A percentile compares a stretch with the other conserved stretches of the same genome.
Conservation (phyloP, 345 rosid genomes). For the Physaria fendleri region DNA sequence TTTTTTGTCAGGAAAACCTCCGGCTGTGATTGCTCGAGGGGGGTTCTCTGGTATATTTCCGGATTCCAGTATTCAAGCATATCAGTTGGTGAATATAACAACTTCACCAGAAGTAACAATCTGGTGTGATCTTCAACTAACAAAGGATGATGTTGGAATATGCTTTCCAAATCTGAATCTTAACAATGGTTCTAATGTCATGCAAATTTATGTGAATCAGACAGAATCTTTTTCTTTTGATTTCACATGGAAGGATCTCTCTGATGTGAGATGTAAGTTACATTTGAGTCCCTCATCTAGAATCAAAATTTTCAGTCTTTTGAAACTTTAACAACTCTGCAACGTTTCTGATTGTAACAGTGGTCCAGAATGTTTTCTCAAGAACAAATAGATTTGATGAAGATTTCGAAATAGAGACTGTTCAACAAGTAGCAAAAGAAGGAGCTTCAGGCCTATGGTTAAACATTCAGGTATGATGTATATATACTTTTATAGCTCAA, state of each 20-base stretch:
- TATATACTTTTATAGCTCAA: neutral
- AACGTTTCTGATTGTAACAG: slow-evolving; percentile 32
- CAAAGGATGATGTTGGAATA: slow-evolving; percentile 60
- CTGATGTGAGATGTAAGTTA: slow-evolving; percentile 33
- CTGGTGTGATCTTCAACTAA: slow-evolving; percentile 80
- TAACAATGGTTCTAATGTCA: slow-evolving; percentile 37
- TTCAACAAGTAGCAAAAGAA: slow-evolving; percentile 25
- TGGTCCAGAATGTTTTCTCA: slow-evolving; percentile 37
- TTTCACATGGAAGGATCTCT: slow-evolving; percentile 35
- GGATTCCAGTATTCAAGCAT: slow-evolving; percentile 43
- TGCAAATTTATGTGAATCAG: neutral
- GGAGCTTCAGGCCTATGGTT: slow-evolving; percentile 51
- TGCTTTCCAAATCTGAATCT: slow-evolving; percentile 52
- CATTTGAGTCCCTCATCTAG: slow-evolving; percentile 27
- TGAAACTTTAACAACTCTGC: neutral
- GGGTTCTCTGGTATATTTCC: slow-evolving; percentile 76
- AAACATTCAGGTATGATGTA: slow-evolving; percentile 54
- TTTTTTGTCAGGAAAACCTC: slow-evolving; percentile 42
- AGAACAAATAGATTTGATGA: slow-evolving; percentile 36
- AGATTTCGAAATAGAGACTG: slow-evolving; percentile 17
- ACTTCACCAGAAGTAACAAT: slow-evolving; percentile 32
- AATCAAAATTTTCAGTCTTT: neutral
- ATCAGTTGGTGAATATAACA: neutral
- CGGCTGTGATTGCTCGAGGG: slow-evolving; percentile 61
- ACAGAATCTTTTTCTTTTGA: slow-evolving; percentile 46